A percentile compares a stretch with the other conserved stretches of the same genome.
phyloP scores from a whole-genome alignment of 2,329 filamentous ascomycete genomes.

The Talaromyces pinophilus region DNA sequence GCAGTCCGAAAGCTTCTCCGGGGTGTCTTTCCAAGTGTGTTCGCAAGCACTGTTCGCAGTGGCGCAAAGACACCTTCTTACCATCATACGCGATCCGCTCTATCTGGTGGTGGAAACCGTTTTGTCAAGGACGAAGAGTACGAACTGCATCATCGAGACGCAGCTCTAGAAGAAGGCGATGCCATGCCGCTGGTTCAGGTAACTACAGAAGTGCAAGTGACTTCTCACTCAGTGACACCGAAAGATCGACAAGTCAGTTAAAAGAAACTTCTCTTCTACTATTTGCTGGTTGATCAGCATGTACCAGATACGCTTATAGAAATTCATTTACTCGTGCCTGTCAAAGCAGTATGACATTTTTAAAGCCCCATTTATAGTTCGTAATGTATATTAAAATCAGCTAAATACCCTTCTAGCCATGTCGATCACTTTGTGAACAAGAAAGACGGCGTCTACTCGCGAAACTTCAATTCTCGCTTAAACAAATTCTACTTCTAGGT shows the following conservation, averaged over 20 bases:
- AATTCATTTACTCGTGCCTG: neutral
- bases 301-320: neutral
- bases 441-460: too few relatives aligned
- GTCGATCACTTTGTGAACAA: neutral
- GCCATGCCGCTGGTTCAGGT: slow-evolving; percentile 30
- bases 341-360: neutral
- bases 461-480: too few relatives aligned
- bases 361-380: neutral
- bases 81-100: neutral
- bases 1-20: slow-evolving; percentile 42
- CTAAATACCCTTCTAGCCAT: neutral
- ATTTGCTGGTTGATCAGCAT: neutral
- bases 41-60: slow-evolving; percentile 34
- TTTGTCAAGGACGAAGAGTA: neutral
- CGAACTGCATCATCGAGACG: slow-evolving; percentile 7
- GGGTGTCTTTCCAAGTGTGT: slow-evolving; percentile 38
- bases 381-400: neutral
- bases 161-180: slow-evolving; percentile 6
- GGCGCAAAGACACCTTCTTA: neutral
- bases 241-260: slow-evolving; percentile 29
- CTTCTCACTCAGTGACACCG: slow-evolving; percentile 12
- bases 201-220: slow-evolving; percentile 22
- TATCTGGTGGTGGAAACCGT: neutral
- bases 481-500: too few relatives aligned
- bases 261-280: neutral